Conservation (phyloP, 2,329 filamentous ascomycete genomes). For the Orbilia javanica region DNA sequence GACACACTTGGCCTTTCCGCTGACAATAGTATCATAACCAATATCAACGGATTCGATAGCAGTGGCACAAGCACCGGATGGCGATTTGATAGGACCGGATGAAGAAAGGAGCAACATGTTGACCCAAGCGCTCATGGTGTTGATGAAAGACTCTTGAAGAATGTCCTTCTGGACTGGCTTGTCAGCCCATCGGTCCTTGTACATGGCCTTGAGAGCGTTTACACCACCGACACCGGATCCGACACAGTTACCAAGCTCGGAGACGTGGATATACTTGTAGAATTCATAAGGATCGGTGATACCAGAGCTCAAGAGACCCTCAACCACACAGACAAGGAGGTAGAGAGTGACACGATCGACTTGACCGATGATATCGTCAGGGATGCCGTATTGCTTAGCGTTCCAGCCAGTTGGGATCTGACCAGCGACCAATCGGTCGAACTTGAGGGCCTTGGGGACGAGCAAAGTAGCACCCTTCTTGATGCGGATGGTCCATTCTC, state of each 20-base stretch:
- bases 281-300: slow-evolving; percentile 99
- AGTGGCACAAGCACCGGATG: slow-evolving; percentile 96
- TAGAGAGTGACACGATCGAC: slow-evolving; percentile 97
- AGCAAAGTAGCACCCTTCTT: slow-evolving; percentile 95
- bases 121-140: slow-evolving; percentile 99
- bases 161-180: slow-evolving; percentile 99
- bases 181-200: slow-evolving; percentile 96
- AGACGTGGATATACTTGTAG: slow-evolving; percentile 99
- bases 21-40: slow-evolving; percentile 97
- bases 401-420: slow-evolving; percentile 98
- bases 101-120: slow-evolving; percentile 99
- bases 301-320: slow-evolving; percentile 89
- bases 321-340: slow-evolving; percentile 91
- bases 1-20: slow-evolving; percentile 97
- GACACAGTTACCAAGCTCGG: slow-evolving; percentile 96
- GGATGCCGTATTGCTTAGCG: slow-evolving; percentile 93
- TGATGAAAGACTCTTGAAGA: slow-evolving; percentile 99
- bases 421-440: slow-evolving; percentile 96
- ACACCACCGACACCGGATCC: slow-evolving; percentile 98
- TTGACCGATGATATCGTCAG: slow-evolving; percentile 96
- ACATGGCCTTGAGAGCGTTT: slow-evolving; percentile 93
- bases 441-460: slow-evolving; percentile 96
- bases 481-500: slow-evolving; percentile 92
- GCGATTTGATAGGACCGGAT: slow-evolving; percentile 97
- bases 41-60: slow-evolving; percentile 97